These are phyloP conservation scores for Lepidopterella palustris DNA, from an alignment of 495 filamentous ascomycete genomes.

Conservation along the genomic window DNA sequence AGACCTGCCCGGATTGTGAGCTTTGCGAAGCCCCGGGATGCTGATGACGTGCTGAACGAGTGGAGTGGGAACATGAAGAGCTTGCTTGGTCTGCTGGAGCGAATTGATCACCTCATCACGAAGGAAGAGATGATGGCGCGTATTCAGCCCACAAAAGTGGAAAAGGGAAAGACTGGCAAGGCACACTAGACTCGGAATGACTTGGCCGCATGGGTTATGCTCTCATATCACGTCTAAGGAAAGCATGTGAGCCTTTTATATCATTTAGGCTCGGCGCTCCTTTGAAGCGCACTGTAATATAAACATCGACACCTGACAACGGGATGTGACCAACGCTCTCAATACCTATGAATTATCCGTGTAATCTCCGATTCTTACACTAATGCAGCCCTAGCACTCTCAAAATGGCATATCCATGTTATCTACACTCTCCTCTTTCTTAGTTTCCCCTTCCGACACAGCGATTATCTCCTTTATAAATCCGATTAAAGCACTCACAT, in stretches of 20 bases:
- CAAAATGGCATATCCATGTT: slow-evolving; percentile 66
- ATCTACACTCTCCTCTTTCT: slow-evolving; percentile 45
- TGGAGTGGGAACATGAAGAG: slow-evolving; percentile 99
- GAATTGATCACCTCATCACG: slow-evolving; percentile 96
- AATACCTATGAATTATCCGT: background rate
- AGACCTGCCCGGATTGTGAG: slow-evolving; percentile 83
- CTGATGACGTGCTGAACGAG: slow-evolving; percentile 96
- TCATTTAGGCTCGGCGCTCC: slow-evolving; percentile 17
- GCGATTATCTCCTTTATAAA: slow-evolving; percentile 63
- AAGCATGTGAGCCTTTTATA: slow-evolving; percentile 16
- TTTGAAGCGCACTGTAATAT: slow-evolving; percentile 27
- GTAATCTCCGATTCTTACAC: background rate
- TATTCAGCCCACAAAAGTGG: slow-evolving; percentile 67
- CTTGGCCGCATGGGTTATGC: too few relatives aligned
- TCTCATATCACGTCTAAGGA: too few relatives aligned
- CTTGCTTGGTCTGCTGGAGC: slow-evolving; percentile 80
- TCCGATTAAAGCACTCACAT: slow-evolving; percentile 62
- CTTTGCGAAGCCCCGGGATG: slow-evolving; percentile 87
- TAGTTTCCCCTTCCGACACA: slow-evolving; percentile 14
- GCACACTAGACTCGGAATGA: slow-evolving; percentile 13
- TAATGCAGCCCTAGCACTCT: slow-evolving; percentile 12
- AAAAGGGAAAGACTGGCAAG: slow-evolving; percentile 38
- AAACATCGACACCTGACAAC: slow-evolving; percentile 13
- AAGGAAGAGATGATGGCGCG: slow-evolving; percentile 99
- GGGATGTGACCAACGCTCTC: slow-evolving; percentile 1